Base-by-base conservation (phyloP, 2,329 filamentous ascomycete species). In the Diaporthe destruens region DNA sequence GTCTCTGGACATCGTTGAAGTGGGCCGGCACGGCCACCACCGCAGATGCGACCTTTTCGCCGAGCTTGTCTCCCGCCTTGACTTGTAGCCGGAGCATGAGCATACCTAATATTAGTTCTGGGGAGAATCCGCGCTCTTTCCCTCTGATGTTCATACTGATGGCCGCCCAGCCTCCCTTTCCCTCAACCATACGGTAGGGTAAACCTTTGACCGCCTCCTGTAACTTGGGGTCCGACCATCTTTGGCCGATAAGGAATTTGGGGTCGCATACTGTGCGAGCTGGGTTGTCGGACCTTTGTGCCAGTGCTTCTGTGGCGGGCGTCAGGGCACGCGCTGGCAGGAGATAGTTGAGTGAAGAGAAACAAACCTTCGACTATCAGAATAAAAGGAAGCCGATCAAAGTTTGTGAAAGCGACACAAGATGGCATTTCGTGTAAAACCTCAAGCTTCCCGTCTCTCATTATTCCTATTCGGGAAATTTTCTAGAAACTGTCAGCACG, bases 251-350 rank as follows among this genome's bases (percentile, higher is more conserved):
- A 1, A 68, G 39, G 6, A 18, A 0, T 32, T 18, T 20, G 20
- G 55, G n/a, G 34, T 55, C 47, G 6, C 53, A 68, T 20, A 68
- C 55, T 6, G 65, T 68, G 16, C 42, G 59, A 16, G 59, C 47
- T 3, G 42, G 39, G 8, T 63, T n/a, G 4, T 49, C 11, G 1
- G 9, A 1, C 11, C 25, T 63, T 20, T 63, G 39, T 6, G 9
- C 6, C 6, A n/a, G n/a, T 34, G 59, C 59, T 34, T 63, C 59
- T 63, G 20, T 29, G 1, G 42, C 36, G 18, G 14, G 16, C 0
- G 42, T 63, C n/a, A 49, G 42, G 23, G 3, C 39, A 47, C 39
- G 6, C 12, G 6, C 5, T 44, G 57, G 7, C 25, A 47, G 18
- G 12, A 29, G 36, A 18, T 61, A 25, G 36, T 39, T 12, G 4